phyloP scores from a whole-genome alignment of 108 stramenopile genomes.

The Cyclostephanos tholiformis region DNA sequence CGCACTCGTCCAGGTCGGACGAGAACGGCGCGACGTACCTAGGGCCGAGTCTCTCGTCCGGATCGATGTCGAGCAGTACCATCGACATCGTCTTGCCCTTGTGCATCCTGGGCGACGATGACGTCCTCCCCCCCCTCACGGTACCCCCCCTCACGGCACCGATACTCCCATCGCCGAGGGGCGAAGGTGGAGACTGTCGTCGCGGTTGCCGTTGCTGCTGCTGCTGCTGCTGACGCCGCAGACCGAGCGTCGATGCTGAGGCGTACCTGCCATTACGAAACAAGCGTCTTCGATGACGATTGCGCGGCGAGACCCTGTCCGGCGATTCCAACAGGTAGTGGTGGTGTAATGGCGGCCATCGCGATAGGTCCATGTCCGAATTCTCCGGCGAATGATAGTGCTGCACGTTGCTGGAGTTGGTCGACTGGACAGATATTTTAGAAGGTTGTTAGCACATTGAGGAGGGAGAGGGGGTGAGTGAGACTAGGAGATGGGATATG shows the following conservation, averaged over 20 bases:
- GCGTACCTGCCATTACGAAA: slow-evolving; percentile 8
- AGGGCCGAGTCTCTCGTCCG: slow-evolving; percentile 39
- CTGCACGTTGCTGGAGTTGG: no score
- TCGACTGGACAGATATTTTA: no score
- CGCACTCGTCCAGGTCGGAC: slow-evolving; percentile 28
- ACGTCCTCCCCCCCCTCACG: no score
- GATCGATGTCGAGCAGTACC: slow-evolving; percentile 40
- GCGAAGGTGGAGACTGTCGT: no score
- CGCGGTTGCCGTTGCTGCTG: background rate
- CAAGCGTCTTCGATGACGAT: background rate
- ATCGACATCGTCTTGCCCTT: slow-evolving; percentile 43
- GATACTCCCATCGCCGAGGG: no score
- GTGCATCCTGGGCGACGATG: background rate
- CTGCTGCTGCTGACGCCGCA: background rate
- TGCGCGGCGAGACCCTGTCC: slow-evolving; percentile 1
- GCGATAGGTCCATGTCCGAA: background rate
- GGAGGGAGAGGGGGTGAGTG: no score
- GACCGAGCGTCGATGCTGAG: no score
- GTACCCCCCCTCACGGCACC: no score
- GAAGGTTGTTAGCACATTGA: no score
- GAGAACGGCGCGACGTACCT: slow-evolving; percentile 39
- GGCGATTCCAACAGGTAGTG: slow-evolving; percentile 13
- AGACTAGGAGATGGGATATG: no score
- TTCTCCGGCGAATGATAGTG: no score
- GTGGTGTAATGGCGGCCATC: slow-evolving; percentile 26